Evolutionary conservation across 1,139 yeast species (phyloP), one percentile per base, ranked within the genome.

Genomic region (Saccharomyces hybrid): DNA sequence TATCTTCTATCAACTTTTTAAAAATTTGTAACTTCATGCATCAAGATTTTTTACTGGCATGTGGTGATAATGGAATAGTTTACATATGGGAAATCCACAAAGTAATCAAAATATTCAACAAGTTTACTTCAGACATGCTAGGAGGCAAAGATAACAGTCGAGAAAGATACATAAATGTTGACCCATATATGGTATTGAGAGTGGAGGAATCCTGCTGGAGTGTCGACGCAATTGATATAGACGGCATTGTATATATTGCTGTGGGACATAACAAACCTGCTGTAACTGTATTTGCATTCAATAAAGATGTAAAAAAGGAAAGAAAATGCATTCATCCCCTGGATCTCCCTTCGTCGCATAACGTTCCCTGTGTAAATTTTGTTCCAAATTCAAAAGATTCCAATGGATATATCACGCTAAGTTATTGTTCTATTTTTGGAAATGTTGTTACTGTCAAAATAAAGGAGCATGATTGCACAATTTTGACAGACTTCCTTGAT

Each of bases 211-310:
- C 65, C 38, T 62, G 62, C 31, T 64, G 67, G 67, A 62, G 67
- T 57, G 54, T 63, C 7, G 68, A 65, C 51, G 55, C 57, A 27
- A 50, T 54, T 34, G 57, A 55, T 16, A 48, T 38, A 3, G 50
- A 46, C 6, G 31, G 47, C 13, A 28, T 50, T 2, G 50, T 58
- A 5, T 55, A 56, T 44, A 50, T 65, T 26, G 68, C 67, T 2
- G 57, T 56, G 4, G 67, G 67, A 2, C 65, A 60, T 54, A 63
- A 62, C 52, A 57, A 56, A 2, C 66, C 64, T 3, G 66, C 60
- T 14, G 57, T 65, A 3, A 51, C 60, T 13, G 11, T 63, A 3
- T 64, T 63, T 52, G 58, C 57, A 13, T 48, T 48, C 28, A 31
- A 51, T 32, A 42, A 51, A 9, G 28, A 23, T 32, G 44, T 34